A percentile compares a stretch with the other conserved stretches of the same genome.
These are phyloP conservation scores for Stentor coeruleus DNA, from an alignment of 73 alveolate species.

Conservation along the genomic window DNA sequence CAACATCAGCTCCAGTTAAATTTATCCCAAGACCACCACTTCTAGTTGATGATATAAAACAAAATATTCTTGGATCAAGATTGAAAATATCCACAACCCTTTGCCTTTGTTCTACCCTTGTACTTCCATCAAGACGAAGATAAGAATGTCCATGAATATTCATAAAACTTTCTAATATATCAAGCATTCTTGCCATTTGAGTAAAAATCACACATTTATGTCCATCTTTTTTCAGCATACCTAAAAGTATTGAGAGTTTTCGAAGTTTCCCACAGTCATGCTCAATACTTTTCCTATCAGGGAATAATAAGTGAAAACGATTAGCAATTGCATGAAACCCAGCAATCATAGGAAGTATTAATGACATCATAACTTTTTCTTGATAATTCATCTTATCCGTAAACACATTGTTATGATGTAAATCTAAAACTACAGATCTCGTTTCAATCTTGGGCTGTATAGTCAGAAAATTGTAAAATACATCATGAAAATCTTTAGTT, in stretches of 20 bases:
- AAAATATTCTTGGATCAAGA: conserved; percentile 87
- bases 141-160: conserved; percentile 93
- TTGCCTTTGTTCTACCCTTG: conserved; percentile 95
- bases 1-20: conserved; percentile 99
- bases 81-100: conserved; percentile 93
- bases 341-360: background rate
- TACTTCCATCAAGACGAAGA: conserved; percentile 97
- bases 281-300: conserved; percentile 93
- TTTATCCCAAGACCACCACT: conserved; percentile 99
- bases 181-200: conserved; percentile 98
- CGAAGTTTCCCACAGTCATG: conserved; percentile 99
- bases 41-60: conserved; percentile 98
- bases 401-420: background rate
- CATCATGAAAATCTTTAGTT: background rate
- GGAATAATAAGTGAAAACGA: conserved; percentile 63
- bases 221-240: background rate
- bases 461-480: too few relatives aligned
- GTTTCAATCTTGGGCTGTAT: conserved; percentile 15
- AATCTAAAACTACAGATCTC: background rate
- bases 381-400: background rate
- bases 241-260: conserved; percentile 31
- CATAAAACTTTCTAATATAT: conserved; percentile 93
- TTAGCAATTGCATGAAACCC: conserved; percentile 16
- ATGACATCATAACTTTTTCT: background rate
- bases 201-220: conserved; percentile 50